Percentiles rank a stretch among this genome's conserved stretches.
Evolutionary conservation across 2,329 filamentous ascomycete genomes (phyloP).

Genomic region (Thielaviopsis ethacetica): DNA sequence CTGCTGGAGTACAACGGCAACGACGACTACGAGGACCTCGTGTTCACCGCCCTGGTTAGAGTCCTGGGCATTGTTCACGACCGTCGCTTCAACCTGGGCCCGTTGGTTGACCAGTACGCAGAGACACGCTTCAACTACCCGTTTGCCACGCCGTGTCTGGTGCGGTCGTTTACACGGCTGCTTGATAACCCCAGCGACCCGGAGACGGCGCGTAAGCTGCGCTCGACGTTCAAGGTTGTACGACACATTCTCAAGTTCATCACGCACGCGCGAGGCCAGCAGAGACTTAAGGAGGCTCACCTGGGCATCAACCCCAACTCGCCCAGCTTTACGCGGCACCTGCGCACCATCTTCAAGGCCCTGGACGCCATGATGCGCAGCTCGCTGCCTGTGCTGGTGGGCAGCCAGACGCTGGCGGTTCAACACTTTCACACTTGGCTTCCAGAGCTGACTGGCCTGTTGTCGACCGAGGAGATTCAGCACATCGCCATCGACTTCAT

Average conservation of each 20-base stretch:
- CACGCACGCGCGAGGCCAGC: slow-evolving; percentile 70
- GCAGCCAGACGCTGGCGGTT: slow-evolving; percentile 85
- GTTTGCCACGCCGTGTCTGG: slow-evolving; percentile 74
- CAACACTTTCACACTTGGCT: slow-evolving; percentile 97
- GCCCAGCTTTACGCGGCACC: slow-evolving; percentile 60
- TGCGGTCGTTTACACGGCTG: slow-evolving; percentile 72
- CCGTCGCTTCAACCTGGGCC: slow-evolving; percentile 77
- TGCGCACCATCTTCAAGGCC: slow-evolving; percentile 77
- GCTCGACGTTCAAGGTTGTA: slow-evolving; percentile 88
- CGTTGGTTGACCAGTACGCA: slow-evolving; percentile 81
- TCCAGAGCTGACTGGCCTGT: slow-evolving; percentile 66
- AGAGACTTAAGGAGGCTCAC: slow-evolving; percentile 73
- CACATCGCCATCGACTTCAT: slow-evolving; percentile 88
- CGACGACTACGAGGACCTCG: slow-evolving; percentile 80
- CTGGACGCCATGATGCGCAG: slow-evolving; percentile 84
- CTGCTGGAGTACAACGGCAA: slow-evolving; percentile 81
- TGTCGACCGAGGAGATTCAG: slow-evolving; percentile 71
- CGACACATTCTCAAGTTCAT: slow-evolving; percentile 90
- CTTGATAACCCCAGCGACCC: slow-evolving; percentile 70
- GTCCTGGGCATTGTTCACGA: slow-evolving; percentile 91
- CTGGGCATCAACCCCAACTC: slow-evolving; percentile 68
- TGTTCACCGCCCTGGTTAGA: slow-evolving; percentile 79
- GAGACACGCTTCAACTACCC: slow-evolving; percentile 83
- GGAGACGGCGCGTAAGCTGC: slow-evolving; percentile 66
- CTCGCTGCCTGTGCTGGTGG: slow-evolving; percentile 67